Conservation (phyloP, 2,329 filamentous ascomycete genomes). For the Curvularia verruculosa region DNA sequence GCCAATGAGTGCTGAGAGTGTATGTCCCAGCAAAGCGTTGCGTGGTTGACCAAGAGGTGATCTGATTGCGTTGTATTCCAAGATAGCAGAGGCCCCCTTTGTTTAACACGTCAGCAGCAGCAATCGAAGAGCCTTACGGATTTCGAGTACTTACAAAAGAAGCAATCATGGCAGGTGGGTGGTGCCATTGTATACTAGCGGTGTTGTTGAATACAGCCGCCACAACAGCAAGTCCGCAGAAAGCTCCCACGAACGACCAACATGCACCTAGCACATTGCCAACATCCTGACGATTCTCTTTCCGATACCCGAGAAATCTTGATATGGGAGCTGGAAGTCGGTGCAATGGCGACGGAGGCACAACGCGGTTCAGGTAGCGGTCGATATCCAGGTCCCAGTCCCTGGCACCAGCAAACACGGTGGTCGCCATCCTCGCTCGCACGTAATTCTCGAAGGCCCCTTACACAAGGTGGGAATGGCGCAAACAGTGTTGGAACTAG, state of each 20-base stretch:
- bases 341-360: constrained; percentile 70
- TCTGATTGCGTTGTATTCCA: constrained; percentile 56
- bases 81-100: constrained; percentile 55
- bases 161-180: constrained; percentile 54
- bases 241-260: constrained; percentile 53
- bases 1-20: constrained; percentile 53
- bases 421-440: neutral
- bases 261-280: constrained; percentile 51
- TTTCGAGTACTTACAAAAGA: constrained; percentile 44
- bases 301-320: constrained; percentile 64
- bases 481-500: neutral
- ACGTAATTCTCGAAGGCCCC: neutral
- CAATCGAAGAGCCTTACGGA: neutral
- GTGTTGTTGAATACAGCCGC: constrained; percentile 52
- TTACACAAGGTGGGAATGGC: neutral
- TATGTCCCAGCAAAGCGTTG: constrained; percentile 55
- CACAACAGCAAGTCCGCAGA: constrained; percentile 53
- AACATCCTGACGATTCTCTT: constrained; percentile 47
- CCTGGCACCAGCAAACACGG: constrained; percentile 16
- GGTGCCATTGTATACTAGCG: constrained; percentile 42
- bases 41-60: constrained; percentile 57
- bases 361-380: constrained; percentile 70
- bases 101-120: constrained; percentile 5
- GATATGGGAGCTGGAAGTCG: constrained; percentile 69
- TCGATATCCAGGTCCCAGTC: constrained; percentile 73